Percentiles rank a stretch among this genome's conserved stretches.
phyloP scores from a whole-genome alignment of 164 flowering plant species.

The Vitis rotundifolia region DNA sequence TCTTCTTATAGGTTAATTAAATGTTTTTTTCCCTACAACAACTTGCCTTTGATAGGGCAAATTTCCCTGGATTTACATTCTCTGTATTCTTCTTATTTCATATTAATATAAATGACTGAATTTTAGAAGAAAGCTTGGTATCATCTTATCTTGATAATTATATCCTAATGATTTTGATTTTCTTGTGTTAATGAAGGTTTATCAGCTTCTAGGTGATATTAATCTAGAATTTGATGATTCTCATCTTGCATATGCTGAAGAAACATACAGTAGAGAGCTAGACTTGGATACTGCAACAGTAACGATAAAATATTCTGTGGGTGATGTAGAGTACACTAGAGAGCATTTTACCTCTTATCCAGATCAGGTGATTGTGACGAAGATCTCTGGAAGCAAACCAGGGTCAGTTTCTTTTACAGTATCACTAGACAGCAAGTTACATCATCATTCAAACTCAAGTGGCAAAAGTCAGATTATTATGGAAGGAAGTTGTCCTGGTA shows the following conservation, averaged over 20 bases:
- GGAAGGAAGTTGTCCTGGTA: constrained; percentile 82
- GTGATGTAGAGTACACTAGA: constrained; percentile 62
- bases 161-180: constrained; percentile 14
- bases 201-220: constrained; percentile 89
- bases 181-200: constrained; percentile 55
- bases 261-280: constrained; percentile 73
- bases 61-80: background rate
- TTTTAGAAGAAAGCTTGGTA: background rate
- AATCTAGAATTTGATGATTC: constrained; percentile 79
- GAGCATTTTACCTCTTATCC: constrained; percentile 85
- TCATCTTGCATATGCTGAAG: constrained; percentile 43
- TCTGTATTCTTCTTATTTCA: background rate
- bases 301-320: constrained; percentile 56
- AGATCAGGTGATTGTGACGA: constrained; percentile 78
- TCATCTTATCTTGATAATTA: background rate
- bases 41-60: background rate
- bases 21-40: too few relatives aligned
- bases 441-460: constrained; percentile 51
- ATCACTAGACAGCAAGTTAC: constrained; percentile 73
- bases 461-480: constrained; percentile 60
- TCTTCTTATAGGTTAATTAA: too few relatives aligned
- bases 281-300: constrained; percentile 86
- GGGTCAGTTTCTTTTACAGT: constrained; percentile 73
- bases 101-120: too few relatives aligned
- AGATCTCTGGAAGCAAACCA: constrained; percentile 64